Base-by-base conservation (phyloP, 1,284 basidiomycete genomes). In the Anthracocystis setariae region DNA sequence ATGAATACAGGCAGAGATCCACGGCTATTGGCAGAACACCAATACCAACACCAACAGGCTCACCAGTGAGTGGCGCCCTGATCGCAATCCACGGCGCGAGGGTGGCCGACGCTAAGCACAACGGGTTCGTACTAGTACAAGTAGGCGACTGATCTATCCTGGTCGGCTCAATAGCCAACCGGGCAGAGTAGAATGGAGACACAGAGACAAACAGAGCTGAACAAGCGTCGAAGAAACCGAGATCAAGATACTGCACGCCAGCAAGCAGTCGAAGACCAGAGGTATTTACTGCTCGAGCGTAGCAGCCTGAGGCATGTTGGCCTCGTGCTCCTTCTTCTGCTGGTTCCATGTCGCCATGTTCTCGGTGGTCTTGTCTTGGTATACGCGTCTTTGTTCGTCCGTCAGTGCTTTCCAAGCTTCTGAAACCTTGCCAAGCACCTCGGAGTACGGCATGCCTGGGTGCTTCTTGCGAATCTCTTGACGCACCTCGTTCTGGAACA, bases 401-500 rank as follows among this genome's bases (percentile, higher is more conserved):
- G 70, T 71, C 24, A 77, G 54, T 39, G 52, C 58, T 64, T 79
- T 77, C 77, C 76, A 79, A 10, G 73, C 76, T 48, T 74, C 68
- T 24, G 73, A 67, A 8, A 78, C 64, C 61, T 78, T 78, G 60
- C 76, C 72, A 17, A 78, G 51, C 21, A 79, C 68, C 32, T 74
- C 76, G 24, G 65, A 48, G 56, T 79, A 78, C 0, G 74, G 48
- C 61, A 76, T 51, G 39, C 76, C 74, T 8, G 76, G 74, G 46
- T 73, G 69, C 52, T 74, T 67, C 43, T 73, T 68, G 42, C 74
- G 62, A 54, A 78, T 74, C 45, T 79, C 73, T 39, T 74, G 63
- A 23, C 78, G 71, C 27, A 79, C 74, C 47, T 79, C 77, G 56
- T 79, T 79, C 57, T 79, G 78, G 65, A 76, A 79, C 2, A 78